A percentile compares a stretch with the other conserved stretches of the same genome.
Conservation (phyloP, 257 asterid species). For the Avicennia marina region DNA sequence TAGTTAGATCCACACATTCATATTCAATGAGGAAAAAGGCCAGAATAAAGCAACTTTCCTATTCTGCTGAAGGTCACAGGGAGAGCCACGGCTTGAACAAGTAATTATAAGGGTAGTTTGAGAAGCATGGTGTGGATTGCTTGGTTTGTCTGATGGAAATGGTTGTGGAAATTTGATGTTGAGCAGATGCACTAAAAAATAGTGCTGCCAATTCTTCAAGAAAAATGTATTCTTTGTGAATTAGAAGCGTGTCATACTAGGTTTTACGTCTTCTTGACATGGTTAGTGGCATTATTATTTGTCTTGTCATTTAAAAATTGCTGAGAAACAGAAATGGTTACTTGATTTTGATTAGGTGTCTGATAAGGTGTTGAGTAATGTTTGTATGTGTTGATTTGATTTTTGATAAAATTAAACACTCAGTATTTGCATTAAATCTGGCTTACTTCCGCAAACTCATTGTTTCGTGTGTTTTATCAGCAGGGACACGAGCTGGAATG, state of each 20-base stretch:
- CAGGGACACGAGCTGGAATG: constrained; percentile 42
- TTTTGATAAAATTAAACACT: background rate
- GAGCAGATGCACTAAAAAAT: background rate
- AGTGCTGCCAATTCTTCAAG: too few relatives aligned
- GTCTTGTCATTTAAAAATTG: background rate
- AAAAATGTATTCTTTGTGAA: too few relatives aligned
- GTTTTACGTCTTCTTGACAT: background rate
- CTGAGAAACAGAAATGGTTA: background rate
- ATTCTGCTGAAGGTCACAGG: too few relatives aligned
- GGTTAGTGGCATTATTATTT: background rate
- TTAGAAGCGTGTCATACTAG: background rate
- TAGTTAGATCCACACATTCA: background rate
- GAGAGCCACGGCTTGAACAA: too few relatives aligned
- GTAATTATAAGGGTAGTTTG: too few relatives aligned
- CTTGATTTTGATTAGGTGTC: background rate
- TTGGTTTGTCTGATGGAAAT: background rate
- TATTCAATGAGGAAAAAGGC: background rate
- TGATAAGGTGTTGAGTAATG: background rate
- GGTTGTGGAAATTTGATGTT: background rate
- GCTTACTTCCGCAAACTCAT: too few relatives aligned
- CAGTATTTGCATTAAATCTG: too few relatives aligned
- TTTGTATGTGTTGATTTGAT: background rate
- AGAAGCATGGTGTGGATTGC: background rate
- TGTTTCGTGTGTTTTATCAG: constrained; percentile 6
- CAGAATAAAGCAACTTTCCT: too few relatives aligned